Evolutionary conservation across 2,329 filamentous ascomycete genomes (phyloP).

Genomic region (Tolypocladium tropicale): DNA sequence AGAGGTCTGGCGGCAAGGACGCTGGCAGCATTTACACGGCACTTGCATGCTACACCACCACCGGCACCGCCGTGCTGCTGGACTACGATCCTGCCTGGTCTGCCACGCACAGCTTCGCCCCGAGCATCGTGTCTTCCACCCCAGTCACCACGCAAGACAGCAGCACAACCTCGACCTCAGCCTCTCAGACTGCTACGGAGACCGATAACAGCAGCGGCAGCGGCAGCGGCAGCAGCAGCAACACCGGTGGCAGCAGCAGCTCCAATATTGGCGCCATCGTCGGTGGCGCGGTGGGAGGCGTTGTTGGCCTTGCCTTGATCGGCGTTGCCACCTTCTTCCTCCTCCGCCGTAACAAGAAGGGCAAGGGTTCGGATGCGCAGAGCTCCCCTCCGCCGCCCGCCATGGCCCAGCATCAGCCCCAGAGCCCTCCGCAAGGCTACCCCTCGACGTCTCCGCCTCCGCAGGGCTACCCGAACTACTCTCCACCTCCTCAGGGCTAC

Average conservation of each 20-base stretch:
- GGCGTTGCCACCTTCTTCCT: conserved; percentile 28
- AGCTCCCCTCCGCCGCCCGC: conserved; percentile 7
- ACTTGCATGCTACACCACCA: conserved; percentile 14
- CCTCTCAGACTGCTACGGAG: conserved; percentile 2
- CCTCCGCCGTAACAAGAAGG: conserved; percentile 24
- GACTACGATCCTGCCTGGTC: conserved; percentile 18
- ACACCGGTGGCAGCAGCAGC: conserved; percentile 17
- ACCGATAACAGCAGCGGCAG: conserved; percentile 5
- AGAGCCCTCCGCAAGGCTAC: conserved; percentile 15
- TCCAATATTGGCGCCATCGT: conserved; percentile 31
- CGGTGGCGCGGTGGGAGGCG: conserved; percentile 36
- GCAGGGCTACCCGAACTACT: conserved; percentile 2
- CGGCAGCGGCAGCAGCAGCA: conserved; percentile 15
- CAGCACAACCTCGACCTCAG: background rate
- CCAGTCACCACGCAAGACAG: background rate
- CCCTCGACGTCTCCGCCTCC: conserved; percentile 6
- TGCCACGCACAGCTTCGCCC: conserved; percentile 9
- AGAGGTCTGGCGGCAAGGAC: conserved; percentile 8
- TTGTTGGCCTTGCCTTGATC: conserved; percentile 29
- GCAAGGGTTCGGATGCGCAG: conserved; percentile 3
- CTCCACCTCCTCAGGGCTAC: background rate
- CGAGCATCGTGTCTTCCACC: background rate
- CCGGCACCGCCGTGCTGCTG: conserved; percentile 15
- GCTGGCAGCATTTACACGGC: conserved; percentile 11
- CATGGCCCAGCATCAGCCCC: conserved; percentile 10